These are phyloP conservation scores for Hyphodiscus sp. DNA, from an alignment of 2,329 filamentous ascomycete species.

Conservation along the genomic window DNA sequence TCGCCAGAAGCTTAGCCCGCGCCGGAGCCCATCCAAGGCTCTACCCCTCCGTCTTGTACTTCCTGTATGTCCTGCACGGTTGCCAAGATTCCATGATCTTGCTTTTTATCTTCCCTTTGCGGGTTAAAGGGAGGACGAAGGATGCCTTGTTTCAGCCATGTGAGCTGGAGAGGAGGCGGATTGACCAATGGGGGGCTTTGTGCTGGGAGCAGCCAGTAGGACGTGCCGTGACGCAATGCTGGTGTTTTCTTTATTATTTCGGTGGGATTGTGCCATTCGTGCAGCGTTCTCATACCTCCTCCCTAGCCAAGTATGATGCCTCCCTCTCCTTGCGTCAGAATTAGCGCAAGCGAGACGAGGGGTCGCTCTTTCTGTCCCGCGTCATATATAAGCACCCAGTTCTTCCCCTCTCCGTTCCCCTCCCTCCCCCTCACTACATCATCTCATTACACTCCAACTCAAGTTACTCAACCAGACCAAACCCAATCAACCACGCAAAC, in stretches of 20 bases:
- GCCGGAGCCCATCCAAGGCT: not conserved
- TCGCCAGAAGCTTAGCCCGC: not conserved
- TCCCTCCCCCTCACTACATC: not conserved
- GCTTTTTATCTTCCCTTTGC: not conserved
- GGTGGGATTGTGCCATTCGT: not conserved
- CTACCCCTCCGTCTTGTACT: too few relatives aligned
- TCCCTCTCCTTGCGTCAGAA: not conserved
- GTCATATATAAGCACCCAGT: constrained; percentile 1
- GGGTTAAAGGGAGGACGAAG: not conserved
- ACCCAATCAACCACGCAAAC: constrained; percentile 1
- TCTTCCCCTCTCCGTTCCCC: not conserved
- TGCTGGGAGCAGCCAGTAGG: not conserved
- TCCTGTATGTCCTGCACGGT: too few relatives aligned
- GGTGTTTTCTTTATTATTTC: not conserved
- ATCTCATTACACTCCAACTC: not conserved
- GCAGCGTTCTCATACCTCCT: not conserved
- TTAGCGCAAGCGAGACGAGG: not conserved
- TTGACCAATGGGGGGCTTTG: not conserved
- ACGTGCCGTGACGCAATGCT: not conserved
- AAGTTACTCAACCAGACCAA: constrained; percentile 7
- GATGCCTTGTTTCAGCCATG: not conserved
- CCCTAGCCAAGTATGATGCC: not conserved
- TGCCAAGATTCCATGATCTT: not conserved
- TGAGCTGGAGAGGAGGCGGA: too few relatives aligned
- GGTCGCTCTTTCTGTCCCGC: not conserved